Conservation (phyloP, 1,284 basidiomycete genomes). For the Meira miltonrushii region DNA sequence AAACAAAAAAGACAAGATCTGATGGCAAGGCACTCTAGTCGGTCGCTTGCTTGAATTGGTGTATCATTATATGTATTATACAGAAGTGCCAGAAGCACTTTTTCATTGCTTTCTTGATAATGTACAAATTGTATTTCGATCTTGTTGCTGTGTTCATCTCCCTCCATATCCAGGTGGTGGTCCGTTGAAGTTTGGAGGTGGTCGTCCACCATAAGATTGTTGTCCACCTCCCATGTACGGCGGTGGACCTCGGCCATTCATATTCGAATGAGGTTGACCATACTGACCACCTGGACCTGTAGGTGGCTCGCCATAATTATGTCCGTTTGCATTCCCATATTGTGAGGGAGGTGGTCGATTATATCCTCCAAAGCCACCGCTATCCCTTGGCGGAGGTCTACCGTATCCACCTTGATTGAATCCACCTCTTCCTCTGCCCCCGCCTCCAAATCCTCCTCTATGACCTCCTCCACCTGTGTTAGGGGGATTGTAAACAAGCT, state of each 20-base stretch:
- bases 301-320: neutral
- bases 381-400: neutral
- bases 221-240: neutral
- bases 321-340: conserved; percentile 1
- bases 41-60: neutral
- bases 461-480: neutral
- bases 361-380: conserved; percentile 8
- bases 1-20: neutral
- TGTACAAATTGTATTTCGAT: neutral
- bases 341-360: neutral
- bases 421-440: conserved; percentile 10
- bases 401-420: conserved; percentile 5
- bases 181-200: neutral
- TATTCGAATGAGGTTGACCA: conserved; percentile 6
- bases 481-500: conserved; percentile 1
- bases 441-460: conserved; percentile 10
- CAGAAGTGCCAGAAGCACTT: neutral
- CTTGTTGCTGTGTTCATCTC: neutral
- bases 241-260: conserved; percentile 1
- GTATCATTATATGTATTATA: neutral
- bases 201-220: conserved; percentile 4
- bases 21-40: neutral
- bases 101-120: neutral
- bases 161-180: conserved; percentile 10
- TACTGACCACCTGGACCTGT: neutral